Base-by-base conservation (phyloP, 2,329 filamentous ascomycete species). In the Dothidotthia symphoricarpi region DNA sequence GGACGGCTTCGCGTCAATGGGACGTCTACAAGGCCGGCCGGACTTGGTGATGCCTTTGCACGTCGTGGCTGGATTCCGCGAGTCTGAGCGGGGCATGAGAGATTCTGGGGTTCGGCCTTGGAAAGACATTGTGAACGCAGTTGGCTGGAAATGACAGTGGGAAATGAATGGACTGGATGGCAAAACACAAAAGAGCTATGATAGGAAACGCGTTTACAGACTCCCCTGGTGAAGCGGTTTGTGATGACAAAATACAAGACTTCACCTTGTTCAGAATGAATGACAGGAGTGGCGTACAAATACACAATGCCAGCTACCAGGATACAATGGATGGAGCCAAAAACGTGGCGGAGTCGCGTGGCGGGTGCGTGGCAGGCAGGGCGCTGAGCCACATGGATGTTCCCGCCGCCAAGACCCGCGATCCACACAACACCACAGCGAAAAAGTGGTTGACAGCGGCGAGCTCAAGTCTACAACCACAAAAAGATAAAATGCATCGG, bases 11-110 rank as follows among this genome's bases (percentile, higher is more conserved):
- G 78, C 68, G 14, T 77, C 73, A 24, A 95, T 71, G 5, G 83
- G 74, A 34, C 88, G 80, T 48, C 91, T 81, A 70, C 93, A 98
- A 9, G 88, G 86, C 33, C 82, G 78, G n/a, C 93, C 93, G 52
- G 76, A 81, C 17, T 81, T 76, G 3, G 89, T 96, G 47, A 97
- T 80, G 41, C 93, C 93, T 69, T 84, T 83, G 69, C 93, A 98
- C 63, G 90, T 96, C 10, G 83, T 85, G 1, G 79, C 75, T 2
- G 89, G 84, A 51, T 95, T 84, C 63, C 86, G 88, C 34, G 88
- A 95, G 73, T 96, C 90, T 57, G 82, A 82, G 41, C 90, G 85
- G 40, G 77, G 78, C 41, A 96, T 73, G 17, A 85, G 71, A 14
- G 86, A 84, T 72, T 96, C 90, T 49, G 91, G 90, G 0, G 88